Base-by-base conservation (phyloP, 1,139 yeast species). In the Geotrichum klebahnii region DNA sequence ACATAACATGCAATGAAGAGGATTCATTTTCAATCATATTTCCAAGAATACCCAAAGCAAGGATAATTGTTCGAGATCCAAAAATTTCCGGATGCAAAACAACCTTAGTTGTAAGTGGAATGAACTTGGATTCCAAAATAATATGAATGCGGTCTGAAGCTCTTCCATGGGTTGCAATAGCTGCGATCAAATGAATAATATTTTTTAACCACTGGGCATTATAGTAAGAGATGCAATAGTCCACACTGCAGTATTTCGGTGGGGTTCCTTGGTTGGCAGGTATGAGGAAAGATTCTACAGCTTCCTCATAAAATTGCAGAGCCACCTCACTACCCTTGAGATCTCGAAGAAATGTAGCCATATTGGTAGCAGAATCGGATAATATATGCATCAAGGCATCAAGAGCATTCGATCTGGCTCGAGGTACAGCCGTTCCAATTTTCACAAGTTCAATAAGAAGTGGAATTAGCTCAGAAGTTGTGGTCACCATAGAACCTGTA, bases 21-120 rank as follows among this genome's bases (percentile, higher is more conserved):
- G 97, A 96, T 61, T 90, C 97, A 58, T 85, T 86, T 63, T 90
- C 94, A 44, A 90, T 80, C 56, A 89, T 86, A 31, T 79, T 78
- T 43, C 84, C 78, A 22, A 89, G 76, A 19, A 84, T 78, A 57
- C 81, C 85, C 34, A 90, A 67, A 0, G 88, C 77, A 17, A 79
- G 73, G 0, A 88, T 74, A 17, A 86, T 67, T n/a, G 87, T 69
- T 20, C 79, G 75, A 29, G 82, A 80, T 0, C 96, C 96, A 70
- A 89, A 87, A 0, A 78, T 65, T 1, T 66, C 59, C 1, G 84
- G 80, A 59, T 85, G 72, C n/a, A 66, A 60, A 14, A 90, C 61
- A 2, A 90, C 77, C 50, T 71, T 73, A 55, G 80, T 82, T 57
- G 89, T 71, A 31, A 85, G 76, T 34, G 69, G 67, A 35, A 90